Conservation (phyloP, 2,329 filamentous ascomycete genomes). For the Domatiomyces catenatus region DNA sequence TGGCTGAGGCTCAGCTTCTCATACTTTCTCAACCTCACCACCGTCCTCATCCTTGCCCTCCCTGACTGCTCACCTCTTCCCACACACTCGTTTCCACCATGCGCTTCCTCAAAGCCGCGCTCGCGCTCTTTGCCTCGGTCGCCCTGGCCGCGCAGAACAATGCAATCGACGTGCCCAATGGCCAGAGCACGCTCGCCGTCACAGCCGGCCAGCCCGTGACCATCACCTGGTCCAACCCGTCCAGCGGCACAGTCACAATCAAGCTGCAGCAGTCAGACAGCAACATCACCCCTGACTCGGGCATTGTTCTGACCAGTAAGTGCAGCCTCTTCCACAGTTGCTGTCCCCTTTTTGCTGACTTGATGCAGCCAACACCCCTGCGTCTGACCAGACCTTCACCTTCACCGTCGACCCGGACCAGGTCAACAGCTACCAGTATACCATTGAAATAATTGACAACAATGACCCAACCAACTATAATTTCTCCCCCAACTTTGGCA, state of each 20-base stretch:
- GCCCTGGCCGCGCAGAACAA: slow-evolving; percentile 30
- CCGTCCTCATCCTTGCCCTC: not conserved
- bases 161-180: slow-evolving; percentile 32
- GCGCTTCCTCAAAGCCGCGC: slow-evolving; percentile 29
- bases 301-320: slow-evolving; percentile 31
- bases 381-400: slow-evolving; percentile 35
- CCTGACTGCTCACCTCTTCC: not conserved
- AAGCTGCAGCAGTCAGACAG: slow-evolving; percentile 30
- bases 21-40: not conserved
- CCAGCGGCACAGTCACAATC: slow-evolving; percentile 35
- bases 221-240: slow-evolving; percentile 36
- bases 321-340: slow-evolving; percentile 5
- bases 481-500: slow-evolving; percentile 38
- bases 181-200: slow-evolving; percentile 26
- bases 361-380: slow-evolving; percentile 27
- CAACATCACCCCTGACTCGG: slow-evolving; percentile 25
- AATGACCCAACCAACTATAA: slow-evolving; percentile 30
- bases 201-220: slow-evolving; percentile 32
- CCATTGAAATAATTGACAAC: slow-evolving; percentile 38
- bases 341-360: not conserved
- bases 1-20: not conserved
- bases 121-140: slow-evolving; percentile 31
- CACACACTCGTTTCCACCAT: slow-evolving; percentile 20
- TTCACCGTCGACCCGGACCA: slow-evolving; percentile 31
- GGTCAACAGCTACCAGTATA: slow-evolving; percentile 31